Evolutionary conservation across 164 flowering plant genomes (phyloP).

Genomic region (Dillenia turbinata): DNA sequence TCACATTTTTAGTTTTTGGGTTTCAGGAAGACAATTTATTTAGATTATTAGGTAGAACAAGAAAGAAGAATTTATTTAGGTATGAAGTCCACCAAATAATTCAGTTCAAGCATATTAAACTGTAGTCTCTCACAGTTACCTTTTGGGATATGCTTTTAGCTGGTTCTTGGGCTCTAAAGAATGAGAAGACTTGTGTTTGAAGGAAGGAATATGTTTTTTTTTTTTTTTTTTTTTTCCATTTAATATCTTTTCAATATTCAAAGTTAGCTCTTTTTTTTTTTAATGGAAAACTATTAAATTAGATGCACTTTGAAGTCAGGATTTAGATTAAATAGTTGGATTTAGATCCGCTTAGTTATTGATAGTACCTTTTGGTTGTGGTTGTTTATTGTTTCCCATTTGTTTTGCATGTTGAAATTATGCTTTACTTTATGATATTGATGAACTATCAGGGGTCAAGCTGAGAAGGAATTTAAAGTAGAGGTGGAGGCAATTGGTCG

Average conservation of each 20-base stretch:
- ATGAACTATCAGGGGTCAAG: slow-evolving; percentile 70
- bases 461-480: slow-evolving; percentile 87
- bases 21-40: too few relatives aligned
- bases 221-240: background rate
- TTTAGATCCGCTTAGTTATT: background rate
- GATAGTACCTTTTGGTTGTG: background rate
- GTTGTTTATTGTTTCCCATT: background rate
- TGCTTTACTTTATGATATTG: slow-evolving; percentile 6
- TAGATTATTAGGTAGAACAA: too few relatives aligned
- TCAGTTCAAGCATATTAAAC: too few relatives aligned
- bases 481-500: slow-evolving; percentile 99
- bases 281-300: too few relatives aligned
- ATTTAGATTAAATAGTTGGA: background rate
- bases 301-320: too few relatives aligned
- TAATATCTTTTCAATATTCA: background rate
- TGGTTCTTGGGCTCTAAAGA: too few relatives aligned
- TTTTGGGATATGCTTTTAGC: too few relatives aligned
- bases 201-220: background rate
- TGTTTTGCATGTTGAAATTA: background rate
- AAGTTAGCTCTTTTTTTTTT: background rate
- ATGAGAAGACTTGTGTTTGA: background rate
- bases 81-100: too few relatives aligned
- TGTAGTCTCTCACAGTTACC: too few relatives aligned
- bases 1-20: too few relatives aligned
- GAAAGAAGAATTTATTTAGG: too few relatives aligned